Evolutionary conservation across 768 basidiomycete species (phyloP).

Genomic region (Leccinellum rugosiceps): DNA sequence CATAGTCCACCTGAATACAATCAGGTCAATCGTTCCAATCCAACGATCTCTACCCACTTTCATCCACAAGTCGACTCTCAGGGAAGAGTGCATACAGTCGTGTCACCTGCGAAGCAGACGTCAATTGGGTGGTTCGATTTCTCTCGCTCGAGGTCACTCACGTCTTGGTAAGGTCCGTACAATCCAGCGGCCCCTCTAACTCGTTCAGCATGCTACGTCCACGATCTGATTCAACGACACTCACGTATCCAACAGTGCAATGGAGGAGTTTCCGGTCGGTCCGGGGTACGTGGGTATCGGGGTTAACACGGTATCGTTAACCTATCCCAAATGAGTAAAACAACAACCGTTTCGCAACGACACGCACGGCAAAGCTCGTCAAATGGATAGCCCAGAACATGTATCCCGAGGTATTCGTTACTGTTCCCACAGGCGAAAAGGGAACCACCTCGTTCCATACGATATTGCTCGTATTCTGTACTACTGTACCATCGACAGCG

Average conservation of each 20-base stretch:
- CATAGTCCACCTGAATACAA: conserved; percentile 55
- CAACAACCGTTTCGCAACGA: not conserved
- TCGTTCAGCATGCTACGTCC: conserved; percentile 1
- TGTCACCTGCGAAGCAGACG: conserved; percentile 48
- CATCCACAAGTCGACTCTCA: conserved; percentile 65
- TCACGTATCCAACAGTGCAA: conserved; percentile 75
- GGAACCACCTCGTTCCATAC: conserved; percentile 74
- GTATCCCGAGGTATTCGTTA: conserved; percentile 63
- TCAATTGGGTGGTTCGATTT: not conserved
- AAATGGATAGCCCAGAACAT: conserved; percentile 73
- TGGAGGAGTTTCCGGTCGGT: conserved; percentile 49
- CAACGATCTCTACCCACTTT: conserved; percentile 34
- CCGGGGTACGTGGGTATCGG: conserved; percentile 65
- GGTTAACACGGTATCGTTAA: conserved; percentile 50
- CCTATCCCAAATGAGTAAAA: conserved; percentile 34
- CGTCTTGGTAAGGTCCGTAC: conserved; percentile 77
- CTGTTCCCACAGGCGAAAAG: conserved; percentile 60
- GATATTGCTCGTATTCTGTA: conserved; percentile 55
- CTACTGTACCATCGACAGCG: conserved; percentile 71
- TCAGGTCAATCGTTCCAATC: not conserved
- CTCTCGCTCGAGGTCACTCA: conserved; percentile 30
- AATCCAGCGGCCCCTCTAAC: conserved; percentile 66
- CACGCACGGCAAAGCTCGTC: conserved; percentile 47
- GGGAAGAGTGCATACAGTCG: conserved; percentile 59
- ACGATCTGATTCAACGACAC: conserved; percentile 23